Base-by-base conservation (phyloP, 2,329 filamentous ascomycete genomes). In the Fusarium tjaetaba region DNA sequence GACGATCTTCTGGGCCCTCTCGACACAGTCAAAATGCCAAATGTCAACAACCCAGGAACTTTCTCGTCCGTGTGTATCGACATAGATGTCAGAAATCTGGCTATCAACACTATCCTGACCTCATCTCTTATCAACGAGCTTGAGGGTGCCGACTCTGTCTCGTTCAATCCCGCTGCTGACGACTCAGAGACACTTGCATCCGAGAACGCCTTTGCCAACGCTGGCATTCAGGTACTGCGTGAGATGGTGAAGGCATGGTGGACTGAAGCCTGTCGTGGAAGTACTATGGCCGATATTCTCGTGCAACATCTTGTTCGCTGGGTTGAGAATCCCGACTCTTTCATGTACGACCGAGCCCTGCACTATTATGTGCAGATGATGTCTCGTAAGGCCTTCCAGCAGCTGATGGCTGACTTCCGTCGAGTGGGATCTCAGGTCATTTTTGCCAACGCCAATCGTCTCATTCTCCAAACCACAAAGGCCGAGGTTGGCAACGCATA, bases 201-300 rank as follows among this genome's bases (percentile, higher is more conserved):
- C 0, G 95, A 97, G 71, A 96, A 93, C 68, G 94, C 96, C 0
- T 99, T 99, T 80, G 92, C 96, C n/a, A 93, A 94, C 56, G 95
- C 96, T 7, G 94, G 95, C 61, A 93, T 98, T 9, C 89, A 92
- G 11, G 96, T 99, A 1, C 87, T 99, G 7, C 92, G 96, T 20
- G 97, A 98, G 77, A 98, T 99, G 95, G 96, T 99, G 76, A 97
- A 98, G 81, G 90, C 94, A 6, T 99, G 97, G 97, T 99, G 96
- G 96, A 89, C 92, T 2, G 96, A 99, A 82, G 97, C 96, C 11
- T 96, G 94, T 80, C 91, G 90, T 70, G 94, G 95, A 42, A 97
- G 94, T 77, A 92, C 90, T 45, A 98, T 99, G 94, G 97, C 97
- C 2, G 96, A 99, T 82, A 91, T 98, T 61, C 94, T 99, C 87